A percentile compares a stretch with the other conserved stretches of the same genome.
Conservation (phyloP, 805 yeast species). For the Myxozyma melibiosi region DNA sequence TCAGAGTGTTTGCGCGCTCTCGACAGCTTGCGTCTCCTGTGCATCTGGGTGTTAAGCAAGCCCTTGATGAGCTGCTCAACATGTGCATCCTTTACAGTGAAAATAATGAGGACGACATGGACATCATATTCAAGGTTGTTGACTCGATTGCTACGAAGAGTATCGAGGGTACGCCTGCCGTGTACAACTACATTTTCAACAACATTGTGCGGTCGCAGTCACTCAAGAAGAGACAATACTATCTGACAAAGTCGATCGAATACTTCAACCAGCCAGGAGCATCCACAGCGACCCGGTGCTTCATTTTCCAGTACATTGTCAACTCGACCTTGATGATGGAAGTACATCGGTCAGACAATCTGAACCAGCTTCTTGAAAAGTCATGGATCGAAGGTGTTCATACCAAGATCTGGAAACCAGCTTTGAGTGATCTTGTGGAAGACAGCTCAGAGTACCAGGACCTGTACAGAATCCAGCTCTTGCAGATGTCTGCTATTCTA, state of each 20-base stretch:
- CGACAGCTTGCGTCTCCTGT: conserved; percentile 58
- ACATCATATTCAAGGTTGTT: conserved; percentile 47
- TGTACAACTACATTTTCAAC: conserved; percentile 62
- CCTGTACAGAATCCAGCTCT: conserved; percentile 68
- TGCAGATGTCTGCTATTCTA: conserved; percentile 78
- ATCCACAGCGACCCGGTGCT: conserved; percentile 58
- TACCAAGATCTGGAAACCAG: conserved; percentile 71
- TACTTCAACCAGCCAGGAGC: conserved; percentile 51
- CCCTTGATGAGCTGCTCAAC: conserved; percentile 62
- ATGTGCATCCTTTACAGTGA: conserved; percentile 48
- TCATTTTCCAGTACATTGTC: conserved; percentile 61
- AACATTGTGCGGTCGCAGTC: conserved; percentile 57
- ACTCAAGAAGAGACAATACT: conserved; percentile 50
- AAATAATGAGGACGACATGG: conserved; percentile 43
- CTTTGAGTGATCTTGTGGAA: conserved; percentile 47
- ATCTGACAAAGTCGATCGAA: conserved; percentile 55
- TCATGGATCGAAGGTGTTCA: conserved; percentile 68
- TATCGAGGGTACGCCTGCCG: conserved; percentile 49
- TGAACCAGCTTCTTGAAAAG: conserved; percentile 51
- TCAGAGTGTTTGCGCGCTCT: conserved; percentile 49
- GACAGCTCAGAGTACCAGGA: conserved; percentile 71
- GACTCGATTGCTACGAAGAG: conserved; percentile 51
- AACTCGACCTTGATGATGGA: conserved; percentile 68
- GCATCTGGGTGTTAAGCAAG: conserved; percentile 72
- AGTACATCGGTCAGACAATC: conserved; percentile 50